Evolutionary conservation across 2,329 filamentous ascomycete species (phyloP).

Genomic region (Colletotrichum sp.): DNA sequence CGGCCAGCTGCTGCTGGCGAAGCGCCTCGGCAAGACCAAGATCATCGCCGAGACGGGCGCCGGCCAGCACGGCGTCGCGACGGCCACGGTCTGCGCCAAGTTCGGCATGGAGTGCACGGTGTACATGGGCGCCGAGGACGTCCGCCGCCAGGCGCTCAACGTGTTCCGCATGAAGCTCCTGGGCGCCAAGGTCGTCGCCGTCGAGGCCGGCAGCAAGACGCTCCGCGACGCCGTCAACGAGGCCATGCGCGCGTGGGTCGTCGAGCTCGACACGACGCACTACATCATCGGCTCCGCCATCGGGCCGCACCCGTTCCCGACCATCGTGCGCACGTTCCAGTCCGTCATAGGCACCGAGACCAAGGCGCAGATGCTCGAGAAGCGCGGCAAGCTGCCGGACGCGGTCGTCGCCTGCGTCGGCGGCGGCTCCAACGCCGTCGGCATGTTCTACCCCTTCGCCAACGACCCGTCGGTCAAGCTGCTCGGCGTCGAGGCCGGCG

Average conservation of each 20-base stretch:
- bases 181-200: slow-evolving; percentile 89
- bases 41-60: slow-evolving; percentile 99
- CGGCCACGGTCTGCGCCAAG: slow-evolving; percentile 95
- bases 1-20: slow-evolving; percentile 87
- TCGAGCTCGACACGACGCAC: slow-evolving; percentile 90
- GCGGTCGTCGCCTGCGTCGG: slow-evolving; percentile 97
- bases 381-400: slow-evolving; percentile 88
- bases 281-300: slow-evolving; percentile 99
- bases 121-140: slow-evolving; percentile 98
- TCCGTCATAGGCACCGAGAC: slow-evolving; percentile 96
- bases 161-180: slow-evolving; percentile 98
- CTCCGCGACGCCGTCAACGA: slow-evolving; percentile 93
- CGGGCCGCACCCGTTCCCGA: slow-evolving; percentile 96
- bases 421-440: slow-evolving; percentile 91
- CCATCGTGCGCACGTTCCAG: slow-evolving; percentile 97
- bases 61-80: slow-evolving; percentile 96
- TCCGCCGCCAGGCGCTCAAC: slow-evolving; percentile 93
- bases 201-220: slow-evolving; percentile 86
- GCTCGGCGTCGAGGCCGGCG: slow-evolving; percentile 92
- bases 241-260: slow-evolving; percentile 92
- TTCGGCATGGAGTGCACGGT: slow-evolving; percentile 98
- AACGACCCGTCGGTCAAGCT: slow-evolving; percentile 85
- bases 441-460: slow-evolving; percentile 98
- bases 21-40: slow-evolving; percentile 87
- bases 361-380: slow-evolving; percentile 85